A percentile compares a stretch with the other conserved stretches of the same genome.
Evolutionary conservation across 2,329 filamentous ascomycete genomes (phyloP).

Genomic region (Fusarium ambrosium): DNA sequence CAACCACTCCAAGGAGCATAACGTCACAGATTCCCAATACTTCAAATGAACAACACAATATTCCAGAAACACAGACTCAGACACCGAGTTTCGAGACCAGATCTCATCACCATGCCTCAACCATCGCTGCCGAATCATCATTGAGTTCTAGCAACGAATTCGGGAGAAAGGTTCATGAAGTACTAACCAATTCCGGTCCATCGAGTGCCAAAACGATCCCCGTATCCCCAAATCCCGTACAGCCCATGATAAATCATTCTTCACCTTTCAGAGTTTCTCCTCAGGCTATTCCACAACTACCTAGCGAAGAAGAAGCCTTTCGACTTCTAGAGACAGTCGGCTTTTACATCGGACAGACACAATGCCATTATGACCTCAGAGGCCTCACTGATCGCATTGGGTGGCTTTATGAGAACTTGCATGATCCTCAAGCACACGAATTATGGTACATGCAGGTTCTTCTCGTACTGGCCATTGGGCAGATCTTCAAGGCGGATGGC

Average conservation of each 20-base stretch:
- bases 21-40: background rate
- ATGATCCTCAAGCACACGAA: background rate
- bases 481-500: background rate
- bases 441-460: background rate
- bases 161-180: background rate
- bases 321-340: background rate
- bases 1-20: background rate
- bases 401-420: background rate
- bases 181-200: background rate
- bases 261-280: background rate
- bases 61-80: background rate
- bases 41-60: background rate
- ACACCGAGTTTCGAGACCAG: background rate
- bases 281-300: background rate
- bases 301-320: background rate
- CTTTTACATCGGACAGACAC: background rate
- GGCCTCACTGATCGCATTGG: background rate
- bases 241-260: background rate
- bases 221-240: background rate
- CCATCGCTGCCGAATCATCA: background rate
- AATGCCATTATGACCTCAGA: background rate
- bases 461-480: background rate
- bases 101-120: background rate
- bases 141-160: background rate
- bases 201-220: background rate